Evolutionary conservation across 2,329 filamentous ascomycete genomes (phyloP), one percentile per base, ranked within the genome.

Genomic region (Onygena corvina): DNA sequence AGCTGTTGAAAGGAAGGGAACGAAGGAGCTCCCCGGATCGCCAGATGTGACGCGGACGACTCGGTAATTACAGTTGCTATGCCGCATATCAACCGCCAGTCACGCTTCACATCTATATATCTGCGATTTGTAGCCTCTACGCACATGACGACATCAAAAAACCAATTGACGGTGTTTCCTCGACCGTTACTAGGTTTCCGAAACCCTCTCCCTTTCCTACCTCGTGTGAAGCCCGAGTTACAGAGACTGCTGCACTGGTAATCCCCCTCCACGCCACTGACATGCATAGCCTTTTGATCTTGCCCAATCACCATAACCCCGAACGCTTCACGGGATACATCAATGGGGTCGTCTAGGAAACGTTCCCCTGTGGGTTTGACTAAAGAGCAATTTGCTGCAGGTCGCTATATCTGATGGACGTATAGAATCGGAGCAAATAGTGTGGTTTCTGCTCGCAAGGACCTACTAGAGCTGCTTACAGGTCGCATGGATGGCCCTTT

Each of bases 241-340:
- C 35, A 21, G 18, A 20, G 9, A 23, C 35, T n/a, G n/a, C 35
- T 25, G 35, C 35, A 25, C 35, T 18, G 35, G 8, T 40, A 40
- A 40, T 40, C 35, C 34, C n/a, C 25, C 35, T 40, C 35, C 35
- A 40, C 35, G 35, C 35, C 35, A 40, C 35, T 20, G 6, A 40
- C 35, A 40, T 40, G 35, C 35, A 40, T 40, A 40, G 35, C 35
- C 35, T 40, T 40, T 40, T 21, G 35, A 40, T 40, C 35, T 20
- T 20, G 35, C 35, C 35, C n/a, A 40, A 23, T 40, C 14, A 12
- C 35, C 35, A 40, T 40, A 40, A 40, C 35, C 35, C 35, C 35
- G 35, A 40, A 25, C 11, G 25, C 7, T 25, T 18, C 21, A 40
- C 35, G 35, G 25, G 35, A 20, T 18, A 20, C 18, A 20, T 8